A percentile compares a stretch with the other conserved stretches of the same genome.
These are phyloP conservation scores for Micractinium conductrix DNA, from an alignment of 139 green algal genomes.

Conservation along the genomic window DNA sequence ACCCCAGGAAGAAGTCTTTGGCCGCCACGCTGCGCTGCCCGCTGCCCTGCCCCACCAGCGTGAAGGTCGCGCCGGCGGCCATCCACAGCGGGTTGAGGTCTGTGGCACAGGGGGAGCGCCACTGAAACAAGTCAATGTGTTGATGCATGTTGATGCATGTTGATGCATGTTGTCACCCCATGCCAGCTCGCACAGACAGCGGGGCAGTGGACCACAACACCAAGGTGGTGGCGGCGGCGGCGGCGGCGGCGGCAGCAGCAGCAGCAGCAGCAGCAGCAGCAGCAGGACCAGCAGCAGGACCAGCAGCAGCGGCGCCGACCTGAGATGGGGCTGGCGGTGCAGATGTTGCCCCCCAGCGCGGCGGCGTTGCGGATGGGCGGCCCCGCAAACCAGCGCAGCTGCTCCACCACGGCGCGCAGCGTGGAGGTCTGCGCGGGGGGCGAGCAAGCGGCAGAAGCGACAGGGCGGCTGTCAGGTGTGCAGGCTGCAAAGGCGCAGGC, in stretches of 20 bases:
- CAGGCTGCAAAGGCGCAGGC: neutral
- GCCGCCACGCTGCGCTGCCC: conserved; percentile 52
- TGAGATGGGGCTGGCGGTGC: conserved; percentile 91
- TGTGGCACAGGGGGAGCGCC: too few relatives aligned
- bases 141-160: too few relatives aligned
- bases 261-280: too few relatives aligned
- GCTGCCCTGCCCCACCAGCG: conserved; percentile 47
- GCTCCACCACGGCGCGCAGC: conserved; percentile 75
- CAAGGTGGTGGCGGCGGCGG: too few relatives aligned
- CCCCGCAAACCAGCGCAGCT: conserved; percentile 91
- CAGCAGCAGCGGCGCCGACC: conserved; percentile 17
- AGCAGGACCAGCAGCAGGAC: too few relatives aligned
- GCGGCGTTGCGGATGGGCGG: conserved; percentile 94
- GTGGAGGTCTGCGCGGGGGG: conserved; percentile 39
- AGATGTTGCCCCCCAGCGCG: conserved; percentile 91
- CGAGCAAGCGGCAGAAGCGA: neutral
- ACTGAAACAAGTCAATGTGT: too few relatives aligned
- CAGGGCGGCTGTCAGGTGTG: neutral
- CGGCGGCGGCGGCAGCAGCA: too few relatives aligned
- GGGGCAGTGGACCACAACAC: too few relatives aligned
- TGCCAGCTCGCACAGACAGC: too few relatives aligned
- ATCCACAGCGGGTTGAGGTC: conserved; percentile 31
- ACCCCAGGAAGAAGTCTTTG: conserved; percentile 92
- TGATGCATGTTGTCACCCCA: too few relatives aligned
- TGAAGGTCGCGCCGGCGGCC: conserved; percentile 61